Conservation (phyloP, 129 eudicot genomes). For the Helianthus tuberosus region DNA sequence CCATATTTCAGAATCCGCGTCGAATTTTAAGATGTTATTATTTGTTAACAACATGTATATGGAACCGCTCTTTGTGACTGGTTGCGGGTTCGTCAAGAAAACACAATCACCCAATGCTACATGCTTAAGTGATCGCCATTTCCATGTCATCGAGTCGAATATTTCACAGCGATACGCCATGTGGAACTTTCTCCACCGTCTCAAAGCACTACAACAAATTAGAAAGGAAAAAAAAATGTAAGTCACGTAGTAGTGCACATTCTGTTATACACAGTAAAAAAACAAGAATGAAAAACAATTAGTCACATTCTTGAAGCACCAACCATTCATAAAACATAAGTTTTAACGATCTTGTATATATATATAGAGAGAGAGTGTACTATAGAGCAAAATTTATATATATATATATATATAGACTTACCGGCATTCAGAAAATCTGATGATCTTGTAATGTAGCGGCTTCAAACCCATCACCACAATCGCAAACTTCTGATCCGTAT, state of each 20-base stretch:
- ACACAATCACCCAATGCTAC: background rate
- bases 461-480: slow-evolving; percentile 14
- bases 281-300: too few species aligned
- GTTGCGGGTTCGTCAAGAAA: background rate
- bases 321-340: too few species aligned
- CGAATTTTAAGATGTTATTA: background rate
- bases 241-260: too few species aligned
- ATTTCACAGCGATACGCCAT: background rate
- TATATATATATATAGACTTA: too few species aligned
- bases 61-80: slow-evolving; percentile 11
- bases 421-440: background rate
- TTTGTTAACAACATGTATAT: slow-evolving; percentile 9
- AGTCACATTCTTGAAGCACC: too few species aligned
- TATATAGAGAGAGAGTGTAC: too few species aligned
- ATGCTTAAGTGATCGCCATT: background rate
- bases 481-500: background rate
- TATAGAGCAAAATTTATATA: too few species aligned
- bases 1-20: slow-evolving; percentile 9
- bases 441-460: slow-evolving; percentile 24
- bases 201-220: background rate
- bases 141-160: slow-evolving; percentile 1
- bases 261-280: too few species aligned
- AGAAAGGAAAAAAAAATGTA: too few species aligned
- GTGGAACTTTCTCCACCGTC: too few species aligned
- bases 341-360: too few species aligned